Evolutionary conservation across 306 rosid species (phyloP).

Genomic region (Glycyrrhiza uralensis): DNA sequence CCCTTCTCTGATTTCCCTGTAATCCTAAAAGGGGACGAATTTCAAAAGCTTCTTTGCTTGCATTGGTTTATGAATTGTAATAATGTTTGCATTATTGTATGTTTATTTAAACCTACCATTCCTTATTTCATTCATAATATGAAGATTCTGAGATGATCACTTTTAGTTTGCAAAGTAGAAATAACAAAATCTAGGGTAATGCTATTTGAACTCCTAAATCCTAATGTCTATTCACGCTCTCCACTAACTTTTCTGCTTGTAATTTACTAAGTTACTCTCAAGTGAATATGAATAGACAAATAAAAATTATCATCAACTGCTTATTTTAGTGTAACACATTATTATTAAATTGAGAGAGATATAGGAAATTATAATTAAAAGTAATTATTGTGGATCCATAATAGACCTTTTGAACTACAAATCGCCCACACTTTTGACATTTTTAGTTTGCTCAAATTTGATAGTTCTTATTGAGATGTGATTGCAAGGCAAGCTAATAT

Average conservation of each 20-base stretch:
- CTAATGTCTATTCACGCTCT: neutral
- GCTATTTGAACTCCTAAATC: neutral
- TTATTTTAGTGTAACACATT: no score
- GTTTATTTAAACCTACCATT: neutral
- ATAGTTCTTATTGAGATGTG: neutral
- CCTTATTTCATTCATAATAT: neutral
- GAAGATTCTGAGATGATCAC: conserved; percentile 1
- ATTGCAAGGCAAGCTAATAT: conserved; percentile 21
- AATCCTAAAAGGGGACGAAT: neutral
- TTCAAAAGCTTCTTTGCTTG: neutral
- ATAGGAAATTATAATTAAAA: no score
- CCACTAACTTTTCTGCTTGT: neutral
- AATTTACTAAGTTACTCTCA: neutral
- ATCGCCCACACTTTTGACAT: neutral
- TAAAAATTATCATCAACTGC: neutral
- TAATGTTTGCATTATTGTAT: conserved; percentile 14
- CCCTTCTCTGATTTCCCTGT: neutral
- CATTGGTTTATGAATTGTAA: conserved; percentile 4
- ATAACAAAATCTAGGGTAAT: neutral
- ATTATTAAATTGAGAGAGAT: no score
- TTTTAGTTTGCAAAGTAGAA: neutral
- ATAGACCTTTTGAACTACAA: neutral
- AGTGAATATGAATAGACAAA: neutral
- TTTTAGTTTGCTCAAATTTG: conserved; percentile 17
- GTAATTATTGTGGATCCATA: no score